phyloP scores from a whole-genome alignment of 495 filamentous ascomycete species.

The Neurospora sp. region DNA sequence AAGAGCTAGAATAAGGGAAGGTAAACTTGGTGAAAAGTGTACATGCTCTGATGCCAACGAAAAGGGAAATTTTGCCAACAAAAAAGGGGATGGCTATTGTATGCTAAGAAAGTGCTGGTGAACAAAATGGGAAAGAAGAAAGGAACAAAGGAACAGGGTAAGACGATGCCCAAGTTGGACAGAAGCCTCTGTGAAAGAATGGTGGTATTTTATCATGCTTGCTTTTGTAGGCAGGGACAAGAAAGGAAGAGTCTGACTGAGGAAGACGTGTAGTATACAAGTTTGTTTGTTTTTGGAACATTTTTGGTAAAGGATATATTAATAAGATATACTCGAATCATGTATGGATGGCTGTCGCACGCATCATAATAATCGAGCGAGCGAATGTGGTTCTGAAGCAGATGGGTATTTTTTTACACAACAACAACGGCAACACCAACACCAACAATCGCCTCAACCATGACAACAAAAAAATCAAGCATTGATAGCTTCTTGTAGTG shows the following conservation, averaged over 20 bases:
- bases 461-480: conserved; percentile 17
- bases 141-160: too few relatives aligned
- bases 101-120: not conserved
- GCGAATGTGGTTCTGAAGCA: conserved; percentile 1
- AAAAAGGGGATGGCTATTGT: not conserved
- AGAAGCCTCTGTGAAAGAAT: not conserved
- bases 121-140: too few relatives aligned
- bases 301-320: not conserved
- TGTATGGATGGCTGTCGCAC: not conserved
- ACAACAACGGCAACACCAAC: not conserved
- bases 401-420: not conserved
- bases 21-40: not conserved
- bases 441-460: not conserved
- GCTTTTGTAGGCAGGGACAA: not conserved
- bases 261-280: not conserved
- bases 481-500: conserved; percentile 25
- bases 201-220: not conserved
- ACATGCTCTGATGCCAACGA: not conserved
- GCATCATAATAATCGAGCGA: not conserved
- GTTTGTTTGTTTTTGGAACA: not conserved
- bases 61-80: not conserved
- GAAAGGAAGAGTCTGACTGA: not conserved
- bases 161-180: too few relatives aligned
- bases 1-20: not conserved
- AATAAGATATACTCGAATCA: not conserved